phyloP scores from a whole-genome alignment of 768 basidiomycete species.

The Rhodocollybia butyracea region DNA sequence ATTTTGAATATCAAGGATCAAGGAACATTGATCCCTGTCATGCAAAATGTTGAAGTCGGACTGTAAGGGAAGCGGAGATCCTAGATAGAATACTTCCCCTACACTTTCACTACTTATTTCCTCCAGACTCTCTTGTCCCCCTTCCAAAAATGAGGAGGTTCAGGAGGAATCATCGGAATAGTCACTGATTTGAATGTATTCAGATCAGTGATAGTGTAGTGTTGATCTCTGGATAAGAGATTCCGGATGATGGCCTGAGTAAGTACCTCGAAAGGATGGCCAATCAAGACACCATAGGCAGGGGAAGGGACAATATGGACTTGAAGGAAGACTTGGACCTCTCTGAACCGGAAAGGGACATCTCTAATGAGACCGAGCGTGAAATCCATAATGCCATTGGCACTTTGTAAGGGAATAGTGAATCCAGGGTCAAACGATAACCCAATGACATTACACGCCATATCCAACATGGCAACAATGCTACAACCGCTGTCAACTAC shows the following conservation, averaged over 20 bases:
- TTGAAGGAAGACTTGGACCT: conserved; percentile 6
- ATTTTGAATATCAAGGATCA: neutral
- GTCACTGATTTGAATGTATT: neutral
- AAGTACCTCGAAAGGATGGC: conserved; percentile 9
- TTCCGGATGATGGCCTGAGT: neutral
- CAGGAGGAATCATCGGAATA: neutral
- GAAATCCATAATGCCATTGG: neutral
- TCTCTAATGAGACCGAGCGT: conserved; percentile 10
- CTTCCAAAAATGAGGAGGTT: neutral
- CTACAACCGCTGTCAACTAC: neutral
- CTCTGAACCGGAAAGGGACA: conserved; percentile 8
- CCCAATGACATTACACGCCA: neutral
- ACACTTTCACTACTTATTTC: neutral
- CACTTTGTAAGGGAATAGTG: neutral
- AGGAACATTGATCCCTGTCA: conserved; percentile 7
- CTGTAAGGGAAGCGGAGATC: conserved; percentile 1
- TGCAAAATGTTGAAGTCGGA: conserved; percentile 4
- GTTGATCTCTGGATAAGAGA: neutral
- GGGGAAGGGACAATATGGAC: conserved; percentile 11
- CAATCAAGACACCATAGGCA: conserved; percentile 12
- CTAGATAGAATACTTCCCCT: neutral
- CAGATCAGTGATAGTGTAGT: neutral
- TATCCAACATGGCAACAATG: neutral
- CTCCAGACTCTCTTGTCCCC: neutral
- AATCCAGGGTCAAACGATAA: neutral